Percentiles rank a stretch among this genome's conserved stretches.
Conservation (phyloP, 1,284 basidiomycete genomes). For the Phylloboletellus chloephorus region DNA sequence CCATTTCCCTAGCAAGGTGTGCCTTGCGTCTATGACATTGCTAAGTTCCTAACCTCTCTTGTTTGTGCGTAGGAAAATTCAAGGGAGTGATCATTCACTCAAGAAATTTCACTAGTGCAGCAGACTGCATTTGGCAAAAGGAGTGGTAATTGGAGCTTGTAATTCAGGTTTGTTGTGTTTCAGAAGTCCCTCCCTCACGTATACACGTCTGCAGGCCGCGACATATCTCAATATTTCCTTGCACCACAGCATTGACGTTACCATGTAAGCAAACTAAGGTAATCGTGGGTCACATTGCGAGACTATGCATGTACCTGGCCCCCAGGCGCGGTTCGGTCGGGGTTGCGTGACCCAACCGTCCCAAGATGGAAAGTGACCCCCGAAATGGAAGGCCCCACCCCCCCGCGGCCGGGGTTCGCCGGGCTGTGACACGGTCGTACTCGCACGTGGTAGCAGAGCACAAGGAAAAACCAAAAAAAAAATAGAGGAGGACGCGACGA, state of each 20-base stretch:
- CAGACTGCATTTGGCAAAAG: slow-evolving; percentile 47
- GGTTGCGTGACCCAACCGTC: no score
- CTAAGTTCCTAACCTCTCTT: background rate
- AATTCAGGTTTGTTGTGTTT: slow-evolving; percentile 40
- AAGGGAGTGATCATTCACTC: slow-evolving; percentile 49
- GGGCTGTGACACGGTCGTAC: no score
- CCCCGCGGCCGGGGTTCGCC: no score
- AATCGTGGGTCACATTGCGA: background rate
- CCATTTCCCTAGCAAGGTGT: slow-evolving; percentile 41
- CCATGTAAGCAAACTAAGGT: slow-evolving; percentile 1
- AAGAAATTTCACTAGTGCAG: slow-evolving; percentile 39
- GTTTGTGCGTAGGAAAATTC: slow-evolving; percentile 35
- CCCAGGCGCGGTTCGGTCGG: no score
- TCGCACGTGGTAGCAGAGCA: no score
- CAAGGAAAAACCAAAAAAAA: no score
- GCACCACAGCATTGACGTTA: slow-evolving; percentile 35
- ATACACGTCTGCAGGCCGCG: slow-evolving; percentile 31
- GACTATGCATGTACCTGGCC: no score
- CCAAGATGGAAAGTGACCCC: no score
- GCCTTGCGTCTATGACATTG: slow-evolving; percentile 1
- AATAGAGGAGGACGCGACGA: no score
- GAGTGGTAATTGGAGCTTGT: slow-evolving; percentile 52
- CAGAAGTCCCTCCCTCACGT: background rate
- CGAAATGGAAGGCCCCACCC: no score
- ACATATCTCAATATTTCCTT: slow-evolving; percentile 37